A percentile compares a stretch with the other conserved stretches of the same genome.
Evolutionary conservation across 108 stramenopile genomes (phyloP).

Genomic region (Nannochloropsis gaditana): DNA sequence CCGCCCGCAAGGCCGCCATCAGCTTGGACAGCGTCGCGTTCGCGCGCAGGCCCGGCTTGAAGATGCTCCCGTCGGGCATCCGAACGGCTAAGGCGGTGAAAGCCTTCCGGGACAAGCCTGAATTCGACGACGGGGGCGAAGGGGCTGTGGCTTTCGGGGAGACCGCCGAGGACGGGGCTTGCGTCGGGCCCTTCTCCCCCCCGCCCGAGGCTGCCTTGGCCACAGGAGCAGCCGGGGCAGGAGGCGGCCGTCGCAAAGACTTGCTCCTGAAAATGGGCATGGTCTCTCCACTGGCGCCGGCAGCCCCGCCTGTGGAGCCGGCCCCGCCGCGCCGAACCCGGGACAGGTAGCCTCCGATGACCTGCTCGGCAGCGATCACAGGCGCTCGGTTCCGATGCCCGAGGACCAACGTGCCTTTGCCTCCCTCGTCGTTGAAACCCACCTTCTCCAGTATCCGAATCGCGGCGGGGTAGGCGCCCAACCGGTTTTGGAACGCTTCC

Average conservation of each 20-base stretch:
- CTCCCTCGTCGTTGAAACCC: background rate
- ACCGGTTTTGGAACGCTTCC: background rate
- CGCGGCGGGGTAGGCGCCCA: background rate
- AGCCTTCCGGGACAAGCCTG: background rate
- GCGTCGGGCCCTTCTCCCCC: background rate
- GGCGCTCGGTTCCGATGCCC: background rate
- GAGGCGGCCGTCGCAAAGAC: background rate
- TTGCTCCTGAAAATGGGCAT: background rate
- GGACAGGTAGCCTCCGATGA: background rate
- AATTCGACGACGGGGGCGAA: background rate
- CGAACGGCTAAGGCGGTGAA: background rate
- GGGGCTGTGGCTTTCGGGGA: background rate
- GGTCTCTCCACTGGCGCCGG: background rate
- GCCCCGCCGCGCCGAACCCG: background rate
- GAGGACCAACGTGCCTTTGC: background rate
- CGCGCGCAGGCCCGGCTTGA: background rate
- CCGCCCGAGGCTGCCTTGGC: background rate
- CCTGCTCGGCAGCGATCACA: background rate
- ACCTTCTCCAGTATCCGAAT: constrained; percentile 17
- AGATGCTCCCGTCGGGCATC: background rate
- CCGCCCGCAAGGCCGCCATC: background rate
- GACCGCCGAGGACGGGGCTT: background rate
- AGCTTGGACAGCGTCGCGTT: background rate
- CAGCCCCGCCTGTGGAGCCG: background rate
- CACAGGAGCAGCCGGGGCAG: background rate